Evolutionary conservation across 805 yeast genomes (phyloP), one percentile per base, ranked within the genome.

Genomic region (Kuraishia capsulata): DNA sequence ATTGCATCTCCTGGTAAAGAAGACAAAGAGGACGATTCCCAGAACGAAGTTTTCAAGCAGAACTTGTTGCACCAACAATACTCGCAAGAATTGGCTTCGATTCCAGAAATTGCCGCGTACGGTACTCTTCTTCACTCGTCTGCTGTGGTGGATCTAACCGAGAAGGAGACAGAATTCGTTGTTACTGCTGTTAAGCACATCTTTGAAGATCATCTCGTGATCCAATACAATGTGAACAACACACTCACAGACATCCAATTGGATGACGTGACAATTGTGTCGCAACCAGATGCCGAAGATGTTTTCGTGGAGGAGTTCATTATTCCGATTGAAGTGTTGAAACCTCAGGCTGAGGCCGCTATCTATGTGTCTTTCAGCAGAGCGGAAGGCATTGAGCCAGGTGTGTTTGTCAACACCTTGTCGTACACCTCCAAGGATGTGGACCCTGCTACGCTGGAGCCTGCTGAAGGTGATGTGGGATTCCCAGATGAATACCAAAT

Each of bases 401-500:
- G 55, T 3, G 65, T 73, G 1, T 76, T 90, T 50, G 69, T 73
- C 34, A 83, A 82, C 57, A 73, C 77, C 5, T 67, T 90, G 43
- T 70, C 79, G 18, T 90, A 81, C 65, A 76, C 80, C 16, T 71
- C 87, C 36, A 82, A 78, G 60, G 97, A 90, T 56, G 67, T 84
- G 46, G 82, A 86, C 48, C 79, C 86, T 35, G 69, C 73, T 8
- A 79, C 88, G 13, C 78, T 79, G 17, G 75, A 71, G 44, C 72
- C 81, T 37, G 81, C 73, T 34, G 77, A 72, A 36, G 81, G 67
- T 39, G 85, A 78, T 34, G 94, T 82, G 46, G 97, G 96, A 14
- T 85, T 81, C 71, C 83, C 82, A 47, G 97, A 92, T 59, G 96
- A 89, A 61, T 92, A 90, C 61, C 92, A 81, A 56, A 75, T 92